Percentiles rank a stretch among this genome's conserved stretches.
Conservation (phyloP, 208 protist genomes). For the Novymonas esmeraldas region DNA sequence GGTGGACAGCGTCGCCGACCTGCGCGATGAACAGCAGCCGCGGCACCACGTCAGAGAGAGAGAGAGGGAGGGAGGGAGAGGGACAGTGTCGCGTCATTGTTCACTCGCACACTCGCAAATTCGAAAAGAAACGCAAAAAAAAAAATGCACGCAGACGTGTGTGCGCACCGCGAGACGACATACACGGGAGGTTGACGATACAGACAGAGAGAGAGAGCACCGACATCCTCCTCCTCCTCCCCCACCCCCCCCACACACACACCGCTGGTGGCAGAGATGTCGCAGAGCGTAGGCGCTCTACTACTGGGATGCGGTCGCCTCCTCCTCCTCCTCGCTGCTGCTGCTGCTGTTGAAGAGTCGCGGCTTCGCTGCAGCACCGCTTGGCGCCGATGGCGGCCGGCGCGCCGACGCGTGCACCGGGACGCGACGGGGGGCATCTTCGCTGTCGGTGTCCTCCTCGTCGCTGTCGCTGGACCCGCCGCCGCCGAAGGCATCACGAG, state of each 20-base stretch:
- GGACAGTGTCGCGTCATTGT: too few relatives aligned
- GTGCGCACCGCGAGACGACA: not conserved
- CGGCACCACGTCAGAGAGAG: not conserved
- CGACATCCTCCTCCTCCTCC: too few relatives aligned
- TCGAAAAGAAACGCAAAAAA: not conserved
- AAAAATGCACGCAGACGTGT: not conserved
- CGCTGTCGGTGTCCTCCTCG: not conserved
- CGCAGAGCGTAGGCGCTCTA: too few relatives aligned
- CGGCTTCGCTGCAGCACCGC: conserved; percentile 21
- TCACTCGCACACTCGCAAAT: too few relatives aligned
- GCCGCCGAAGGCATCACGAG: conserved; percentile 6
- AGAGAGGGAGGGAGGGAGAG: not conserved
- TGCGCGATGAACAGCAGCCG: too few relatives aligned
- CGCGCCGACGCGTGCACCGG: conserved; percentile 5
- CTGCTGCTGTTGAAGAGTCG: conserved; percentile 42
- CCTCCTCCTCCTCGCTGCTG: conserved; percentile 14
- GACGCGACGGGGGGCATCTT: not conserved
- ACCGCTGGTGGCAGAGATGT: too few relatives aligned
- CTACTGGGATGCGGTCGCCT: too few relatives aligned
- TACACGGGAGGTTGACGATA: too few relatives aligned
- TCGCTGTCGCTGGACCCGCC: conserved; percentile 19
- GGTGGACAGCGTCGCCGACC: too few relatives aligned
- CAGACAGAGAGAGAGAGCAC: too few relatives aligned
- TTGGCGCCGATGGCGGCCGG: too few relatives aligned
- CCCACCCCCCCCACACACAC: too few relatives aligned